Evolutionary conservation across 352 stramenopile species (phyloP).

Genomic region (Phytophthora kernoviae): DNA sequence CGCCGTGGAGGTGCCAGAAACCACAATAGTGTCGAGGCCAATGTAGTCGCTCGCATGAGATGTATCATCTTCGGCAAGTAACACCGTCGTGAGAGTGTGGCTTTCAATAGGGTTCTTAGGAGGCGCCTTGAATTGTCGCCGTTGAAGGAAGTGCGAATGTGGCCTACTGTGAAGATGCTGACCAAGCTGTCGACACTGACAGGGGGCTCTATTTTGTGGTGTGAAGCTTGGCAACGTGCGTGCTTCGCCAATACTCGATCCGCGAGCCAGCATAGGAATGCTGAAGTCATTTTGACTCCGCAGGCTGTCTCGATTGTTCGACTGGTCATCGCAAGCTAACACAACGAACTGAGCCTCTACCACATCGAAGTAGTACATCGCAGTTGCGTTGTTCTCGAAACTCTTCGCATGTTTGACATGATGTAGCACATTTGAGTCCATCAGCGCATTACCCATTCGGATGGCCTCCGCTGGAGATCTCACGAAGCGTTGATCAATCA

Average conservation of each 20-base stretch:
- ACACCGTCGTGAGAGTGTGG: conserved; percentile 15
- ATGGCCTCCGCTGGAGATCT: conserved; percentile 40
- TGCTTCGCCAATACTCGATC: conserved; percentile 6
- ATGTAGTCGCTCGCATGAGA: conserved; percentile 13
- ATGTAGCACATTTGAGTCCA: conserved; percentile 63
- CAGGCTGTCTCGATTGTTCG: conserved; percentile 3
- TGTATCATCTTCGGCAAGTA: conserved; percentile 19
- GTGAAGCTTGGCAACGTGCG: conserved; percentile 22
- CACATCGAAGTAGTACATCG: conserved; percentile 47
- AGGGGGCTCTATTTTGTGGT: conserved; percentile 15
- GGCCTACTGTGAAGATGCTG: conserved; percentile 36
- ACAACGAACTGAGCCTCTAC: conserved; percentile 19
- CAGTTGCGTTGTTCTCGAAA: conserved; percentile 42
- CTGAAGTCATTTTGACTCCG: conserved; percentile 19
- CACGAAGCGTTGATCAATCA: conserved; percentile 45
- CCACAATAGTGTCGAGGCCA: conserved; percentile 4
- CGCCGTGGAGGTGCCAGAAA: conserved; percentile 3
- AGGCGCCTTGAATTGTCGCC: conserved; percentile 17
- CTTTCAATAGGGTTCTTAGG: conserved; percentile 6
- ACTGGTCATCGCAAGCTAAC: conserved; percentile 22
- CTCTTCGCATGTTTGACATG: conserved; percentile 50
- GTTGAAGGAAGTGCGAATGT: conserved; percentile 14
- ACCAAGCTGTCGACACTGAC: conserved; percentile 54
- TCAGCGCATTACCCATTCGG: conserved; percentile 64
- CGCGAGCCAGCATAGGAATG: conserved; percentile 23